Conservation (phyloP, 2,329 filamentous ascomycete species). For the Penicillium sp. region DNA sequence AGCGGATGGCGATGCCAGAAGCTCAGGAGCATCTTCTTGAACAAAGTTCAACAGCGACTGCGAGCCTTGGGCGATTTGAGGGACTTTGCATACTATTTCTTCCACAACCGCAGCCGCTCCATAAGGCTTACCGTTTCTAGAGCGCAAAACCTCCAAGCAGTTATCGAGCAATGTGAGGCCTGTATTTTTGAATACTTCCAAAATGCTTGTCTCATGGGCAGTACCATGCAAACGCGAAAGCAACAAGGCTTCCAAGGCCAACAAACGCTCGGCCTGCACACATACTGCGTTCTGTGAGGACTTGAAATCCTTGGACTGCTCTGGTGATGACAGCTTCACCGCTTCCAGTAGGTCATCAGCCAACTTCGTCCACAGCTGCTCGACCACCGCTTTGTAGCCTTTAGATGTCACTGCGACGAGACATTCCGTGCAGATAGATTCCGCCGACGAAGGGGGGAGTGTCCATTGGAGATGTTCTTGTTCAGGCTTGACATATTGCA, state of each 20-base stretch:
- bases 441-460: slow-evolving; percentile 37
- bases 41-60: slow-evolving; percentile 45
- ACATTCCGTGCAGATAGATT: slow-evolving; percentile 32
- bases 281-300: slow-evolving; percentile 62
- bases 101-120: slow-evolving; percentile 53
- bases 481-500: slow-evolving; percentile 45
- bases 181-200: slow-evolving; percentile 31
- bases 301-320: slow-evolving; percentile 70
- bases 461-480: slow-evolving; percentile 43
- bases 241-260: slow-evolving; percentile 46
- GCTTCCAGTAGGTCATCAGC: slow-evolving; percentile 53
- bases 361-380: too few relatives aligned
- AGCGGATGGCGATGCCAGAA: slow-evolving; percentile 62
- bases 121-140: slow-evolving; percentile 57
- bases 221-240: too few relatives aligned
- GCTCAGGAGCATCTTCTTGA: slow-evolving; percentile 46
- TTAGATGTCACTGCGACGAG: too few relatives aligned
- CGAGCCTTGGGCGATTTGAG: slow-evolving; percentile 34
- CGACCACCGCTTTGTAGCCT: too few relatives aligned
- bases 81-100: slow-evolving; percentile 41
- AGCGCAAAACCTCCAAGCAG: slow-evolving; percentile 44
- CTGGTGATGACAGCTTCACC: slow-evolving; percentile 67
- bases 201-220: too few relatives aligned
- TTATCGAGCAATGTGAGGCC: slow-evolving; percentile 37
- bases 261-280: slow-evolving; percentile 59